Base-by-base conservation (phyloP, 345 rosid genomes). In the Odontarrhena argentea region DNA sequence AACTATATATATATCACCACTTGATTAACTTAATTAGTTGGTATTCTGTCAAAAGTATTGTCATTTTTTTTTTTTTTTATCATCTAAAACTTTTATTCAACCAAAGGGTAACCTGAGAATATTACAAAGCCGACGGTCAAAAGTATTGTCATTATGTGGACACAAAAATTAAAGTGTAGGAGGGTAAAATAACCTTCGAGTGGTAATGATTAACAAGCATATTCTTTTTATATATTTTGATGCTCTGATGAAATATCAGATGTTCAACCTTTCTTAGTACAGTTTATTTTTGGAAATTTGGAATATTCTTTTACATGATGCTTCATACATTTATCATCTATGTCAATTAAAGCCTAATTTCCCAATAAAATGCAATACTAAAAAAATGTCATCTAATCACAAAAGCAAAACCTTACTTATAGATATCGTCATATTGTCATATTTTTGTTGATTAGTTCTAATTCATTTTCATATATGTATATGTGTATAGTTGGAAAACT, bases 281-380 rank as follows among this genome's bases (percentile, higher is more conserved):
- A 26, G 43, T 25, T 67, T 54, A 34, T 35, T 25, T 35, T 37
- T 14, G 37, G 77, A 38, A 74, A 34, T 35, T 37, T 14, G 37
- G 77, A 38, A 74, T 74, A 74, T 74, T 74, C 77, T 2, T 46
- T 54, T 53, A 26, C 51, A 15, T 7, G 63, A 67, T 67, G 45
- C 73, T 74, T 28, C 44, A 53, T 32, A 35, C 30, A 52, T 61
- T 52, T 18, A 37, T 13, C 30, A 52, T 61, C 34, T 18, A 37
- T 13, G 35, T 51, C 45, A 69, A 38, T 9, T n/a, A 59, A 32
- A 69, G 5, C 45, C 11, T 60, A 59, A 32, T 8, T 32, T 5
- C 48, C 49, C 67, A 15, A 42, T 15, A 50, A 30, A 59, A 24
- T 57, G 32, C 14, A 37, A 44, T 35, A 3, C 5, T 26, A 41